Percentiles rank a stretch among this genome's conserved stretches.
phyloP scores from a whole-genome alignment of 2,329 filamentous ascomycete species.

The Ophiostoma perfectum region DNA sequence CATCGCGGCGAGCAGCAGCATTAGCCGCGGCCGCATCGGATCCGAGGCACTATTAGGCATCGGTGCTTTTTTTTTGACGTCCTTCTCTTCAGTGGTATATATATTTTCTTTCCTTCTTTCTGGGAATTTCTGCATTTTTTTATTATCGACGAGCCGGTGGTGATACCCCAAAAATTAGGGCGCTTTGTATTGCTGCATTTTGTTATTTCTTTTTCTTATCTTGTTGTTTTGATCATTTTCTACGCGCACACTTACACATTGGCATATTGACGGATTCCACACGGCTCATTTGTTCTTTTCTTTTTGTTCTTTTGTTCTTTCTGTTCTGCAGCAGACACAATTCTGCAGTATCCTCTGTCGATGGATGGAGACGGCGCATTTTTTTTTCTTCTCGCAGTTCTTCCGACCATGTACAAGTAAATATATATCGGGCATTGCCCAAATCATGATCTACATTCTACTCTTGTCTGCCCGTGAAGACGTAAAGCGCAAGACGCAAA shows the following conservation, averaged over 20 bases:
- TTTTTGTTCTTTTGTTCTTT: background rate
- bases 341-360: too few relatives aligned
- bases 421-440: background rate
- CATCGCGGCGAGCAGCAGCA: background rate
- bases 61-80: background rate
- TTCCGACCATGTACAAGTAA: background rate
- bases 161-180: constrained; percentile 21
- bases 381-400: background rate
- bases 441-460: background rate
- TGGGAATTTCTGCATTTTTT: constrained; percentile 12
- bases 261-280: constrained; percentile 1
- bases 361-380: background rate
- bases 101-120: constrained; percentile 1
- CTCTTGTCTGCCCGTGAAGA: too few relatives aligned
- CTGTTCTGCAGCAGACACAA: too few relatives aligned
- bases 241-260: background rate
- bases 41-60: background rate
- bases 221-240: background rate
- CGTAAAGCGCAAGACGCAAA: too few relatives aligned
- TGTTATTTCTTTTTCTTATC: background rate
- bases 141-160: constrained; percentile 15
- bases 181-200: constrained; percentile 10
- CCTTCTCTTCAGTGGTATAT: background rate
- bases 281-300: background rate
- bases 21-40: background rate